A percentile compares a stretch with the other conserved stretches of the same genome.
Evolutionary conservation across 2,329 filamentous ascomycete species (phyloP).

Genomic region (Neonectria ditissima): DNA sequence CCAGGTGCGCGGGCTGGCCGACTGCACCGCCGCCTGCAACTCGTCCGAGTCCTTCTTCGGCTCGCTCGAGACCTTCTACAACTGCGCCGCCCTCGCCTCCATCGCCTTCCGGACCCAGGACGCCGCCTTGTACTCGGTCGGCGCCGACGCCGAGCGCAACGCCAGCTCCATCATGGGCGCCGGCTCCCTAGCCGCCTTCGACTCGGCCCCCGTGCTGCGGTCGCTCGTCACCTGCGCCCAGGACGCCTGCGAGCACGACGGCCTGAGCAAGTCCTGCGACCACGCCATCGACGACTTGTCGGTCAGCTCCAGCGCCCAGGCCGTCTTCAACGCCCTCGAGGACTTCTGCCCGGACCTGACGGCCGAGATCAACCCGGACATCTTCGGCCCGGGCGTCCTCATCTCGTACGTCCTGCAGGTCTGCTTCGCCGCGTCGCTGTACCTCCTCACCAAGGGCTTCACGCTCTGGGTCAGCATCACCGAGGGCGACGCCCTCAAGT

Average conservation of each 20-base stretch:
- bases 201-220: slow-evolving; percentile 46
- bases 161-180: slow-evolving; percentile 52
- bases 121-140: slow-evolving; percentile 46
- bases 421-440: slow-evolving; percentile 50
- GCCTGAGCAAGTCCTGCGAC: slow-evolving; percentile 48
- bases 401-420: slow-evolving; percentile 55
- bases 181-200: slow-evolving; percentile 47
- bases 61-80: slow-evolving; percentile 54
- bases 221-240: slow-evolving; percentile 51
- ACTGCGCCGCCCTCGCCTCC: slow-evolving; percentile 52
- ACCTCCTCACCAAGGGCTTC: slow-evolving; percentile 51
- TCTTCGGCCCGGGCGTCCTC: slow-evolving; percentile 54
- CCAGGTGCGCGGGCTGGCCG: slow-evolving; percentile 41
- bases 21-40: slow-evolving; percentile 51
- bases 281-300: slow-evolving; percentile 44
- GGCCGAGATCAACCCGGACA: slow-evolving; percentile 54
- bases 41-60: slow-evolving; percentile 47
- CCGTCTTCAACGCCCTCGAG: slow-evolving; percentile 51
- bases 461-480: slow-evolving; percentile 51
- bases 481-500: slow-evolving; percentile 41
- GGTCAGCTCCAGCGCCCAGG: slow-evolving; percentile 41
- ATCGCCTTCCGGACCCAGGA: slow-evolving; percentile 51
- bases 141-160: slow-evolving; percentile 50
- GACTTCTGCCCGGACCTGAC: slow-evolving; percentile 51
- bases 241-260: slow-evolving; percentile 51